Percentiles rank a stretch among this genome's conserved stretches.
These are phyloP conservation scores for Gossypium australe DNA, from an alignment of 345 rosid genomes.

Conservation along the genomic window DNA sequence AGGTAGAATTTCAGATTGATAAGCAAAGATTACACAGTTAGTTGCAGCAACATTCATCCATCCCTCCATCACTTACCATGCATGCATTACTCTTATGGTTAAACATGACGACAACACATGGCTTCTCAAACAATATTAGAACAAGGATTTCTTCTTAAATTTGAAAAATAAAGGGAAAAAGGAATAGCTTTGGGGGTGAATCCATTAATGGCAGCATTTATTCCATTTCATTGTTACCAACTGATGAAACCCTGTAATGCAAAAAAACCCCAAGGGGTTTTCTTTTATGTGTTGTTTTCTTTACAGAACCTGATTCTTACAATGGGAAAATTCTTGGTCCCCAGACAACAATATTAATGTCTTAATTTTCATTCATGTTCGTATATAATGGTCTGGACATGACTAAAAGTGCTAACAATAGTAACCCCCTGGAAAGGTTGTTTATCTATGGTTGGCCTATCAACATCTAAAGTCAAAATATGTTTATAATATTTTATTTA, in stretches of 20 bases:
- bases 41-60: neutral
- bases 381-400: neutral
- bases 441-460: slow-evolving; percentile 4
- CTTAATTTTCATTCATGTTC: neutral
- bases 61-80: neutral
- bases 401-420: neutral
- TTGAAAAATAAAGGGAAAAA: neutral
- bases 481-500: neutral
- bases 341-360: neutral
- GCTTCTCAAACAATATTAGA: neutral
- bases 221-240: neutral
- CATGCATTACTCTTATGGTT: too few relatives aligned
- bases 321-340: neutral
- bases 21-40: neutral
- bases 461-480: slow-evolving; percentile 22
- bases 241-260: neutral
- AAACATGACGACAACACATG: neutral
- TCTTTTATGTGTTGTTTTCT: neutral
- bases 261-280: neutral
- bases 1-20: neutral
- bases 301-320: slow-evolving; percentile 20
- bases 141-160: neutral
- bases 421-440: neutral
- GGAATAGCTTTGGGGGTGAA: neutral
- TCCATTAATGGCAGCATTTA: slow-evolving; percentile 1